Conservation (phyloP, 23 red algal species). For the Pyropia yezoensis region DNA sequence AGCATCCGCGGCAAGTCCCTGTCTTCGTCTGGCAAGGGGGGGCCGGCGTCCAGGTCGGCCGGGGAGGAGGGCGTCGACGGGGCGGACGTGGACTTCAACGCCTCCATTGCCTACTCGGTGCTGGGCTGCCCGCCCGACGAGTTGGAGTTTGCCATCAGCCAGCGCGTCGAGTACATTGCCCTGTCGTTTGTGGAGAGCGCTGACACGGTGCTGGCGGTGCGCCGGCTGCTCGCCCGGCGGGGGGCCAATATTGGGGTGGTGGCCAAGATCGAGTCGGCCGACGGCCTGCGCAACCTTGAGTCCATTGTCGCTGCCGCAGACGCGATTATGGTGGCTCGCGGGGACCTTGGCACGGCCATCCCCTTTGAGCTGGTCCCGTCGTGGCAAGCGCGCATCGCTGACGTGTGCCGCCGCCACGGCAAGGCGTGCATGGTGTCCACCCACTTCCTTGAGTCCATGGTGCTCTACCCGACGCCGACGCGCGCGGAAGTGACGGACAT, state of each 20-base stretch:
- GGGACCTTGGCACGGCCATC: conserved; percentile 85
- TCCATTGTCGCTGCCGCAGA: conserved; percentile 69
- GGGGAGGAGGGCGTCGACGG: conserved; percentile 8
- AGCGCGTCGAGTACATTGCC: conserved; percentile 95
- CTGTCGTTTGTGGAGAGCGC: conserved; percentile 93
- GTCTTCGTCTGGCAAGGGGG: not conserved
- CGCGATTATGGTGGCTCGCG: conserved; percentile 94
- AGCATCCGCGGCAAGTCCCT: conserved; percentile 87
- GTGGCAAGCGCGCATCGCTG: conserved; percentile 77
- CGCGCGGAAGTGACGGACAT: conserved; percentile 98
- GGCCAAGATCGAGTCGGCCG: conserved; percentile 88
- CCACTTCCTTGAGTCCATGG: conserved; percentile 97
- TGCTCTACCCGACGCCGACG: conserved; percentile 95
- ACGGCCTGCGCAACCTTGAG: conserved; percentile 71
- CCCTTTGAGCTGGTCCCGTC: conserved; percentile 86
- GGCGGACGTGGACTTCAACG: conserved; percentile 36
- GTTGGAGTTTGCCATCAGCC: conserved; percentile 78
- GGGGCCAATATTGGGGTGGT: conserved; percentile 78
- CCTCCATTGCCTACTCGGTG: conserved; percentile 49
- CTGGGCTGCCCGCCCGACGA: conserved; percentile 60
- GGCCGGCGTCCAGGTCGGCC: not conserved
- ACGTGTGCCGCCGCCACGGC: conserved; percentile 58
- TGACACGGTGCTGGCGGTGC: conserved; percentile 53
- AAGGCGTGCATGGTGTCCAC: conserved; percentile 94
- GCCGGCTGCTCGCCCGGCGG: conserved; percentile 41